Conservation (phyloP, 805 yeast genomes). For the Zygoascus biomembranicola region DNA sequence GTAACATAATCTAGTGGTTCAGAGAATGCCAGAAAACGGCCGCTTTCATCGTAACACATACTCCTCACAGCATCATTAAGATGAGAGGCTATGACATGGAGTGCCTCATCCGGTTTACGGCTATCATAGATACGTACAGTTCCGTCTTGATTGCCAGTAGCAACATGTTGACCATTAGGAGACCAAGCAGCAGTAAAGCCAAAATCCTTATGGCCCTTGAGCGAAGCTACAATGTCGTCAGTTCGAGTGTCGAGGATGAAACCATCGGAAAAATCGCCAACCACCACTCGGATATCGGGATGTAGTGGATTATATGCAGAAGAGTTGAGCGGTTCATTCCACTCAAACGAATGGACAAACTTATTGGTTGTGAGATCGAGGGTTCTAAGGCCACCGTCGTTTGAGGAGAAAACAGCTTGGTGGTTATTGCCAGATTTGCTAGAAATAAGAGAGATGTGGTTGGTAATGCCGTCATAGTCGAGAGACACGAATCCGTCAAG, state of each 20-base stretch:
- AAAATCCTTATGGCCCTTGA: slow-evolving; percentile 45
- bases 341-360: slow-evolving; percentile 14
- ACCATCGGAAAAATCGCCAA: slow-evolving; percentile 42
- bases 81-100: slow-evolving; percentile 29
- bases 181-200: slow-evolving; percentile 58
- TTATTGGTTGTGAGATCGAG: slow-evolving; percentile 31
- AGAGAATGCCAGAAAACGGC: slow-evolving; percentile 44
- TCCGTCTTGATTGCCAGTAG: slow-evolving; percentile 57
- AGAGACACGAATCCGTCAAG: slow-evolving; percentile 35
- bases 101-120: slow-evolving; percentile 25
- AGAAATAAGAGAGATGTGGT: slow-evolving; percentile 26
- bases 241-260: slow-evolving; percentile 39
- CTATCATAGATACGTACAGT: slow-evolving; percentile 47
- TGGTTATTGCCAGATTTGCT: slow-evolving; percentile 18
- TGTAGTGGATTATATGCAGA: slow-evolving; percentile 39
- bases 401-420: slow-evolving; percentile 40
- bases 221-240: slow-evolving; percentile 11
- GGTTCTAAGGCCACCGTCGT: slow-evolving; percentile 38
- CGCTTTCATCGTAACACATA: slow-evolving; percentile 40
- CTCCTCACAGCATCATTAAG: slow-evolving; percentile 46
- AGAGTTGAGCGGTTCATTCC: slow-evolving; percentile 46
- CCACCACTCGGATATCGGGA: slow-evolving; percentile 35
- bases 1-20: slow-evolving; percentile 55
- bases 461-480: slow-evolving; percentile 44
- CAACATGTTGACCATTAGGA: slow-evolving; percentile 32